Conservation (phyloP, 495 filamentous ascomycete genomes). For the Hypoxylon lenormandii region DNA sequence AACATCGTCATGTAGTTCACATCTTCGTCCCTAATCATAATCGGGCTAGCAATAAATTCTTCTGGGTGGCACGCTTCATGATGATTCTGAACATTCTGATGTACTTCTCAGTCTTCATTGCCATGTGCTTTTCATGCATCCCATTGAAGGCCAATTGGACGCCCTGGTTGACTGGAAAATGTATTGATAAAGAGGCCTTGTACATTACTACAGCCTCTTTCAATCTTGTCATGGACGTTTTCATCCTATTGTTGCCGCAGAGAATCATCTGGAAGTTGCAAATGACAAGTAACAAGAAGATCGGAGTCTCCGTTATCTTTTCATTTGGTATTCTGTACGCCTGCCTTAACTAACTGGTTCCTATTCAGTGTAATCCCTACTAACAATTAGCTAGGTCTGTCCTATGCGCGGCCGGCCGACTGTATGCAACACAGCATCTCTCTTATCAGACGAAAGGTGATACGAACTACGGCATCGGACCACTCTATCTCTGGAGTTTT, state of each 20-base stretch:
- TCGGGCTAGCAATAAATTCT: slow-evolving; percentile 29
- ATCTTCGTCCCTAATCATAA: slow-evolving; percentile 18
- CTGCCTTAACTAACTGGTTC: too few relatives aligned
- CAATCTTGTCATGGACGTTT: not conserved
- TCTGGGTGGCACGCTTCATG: slow-evolving; percentile 46
- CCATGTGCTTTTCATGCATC: slow-evolving; percentile 57
- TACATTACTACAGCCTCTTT: not conserved
- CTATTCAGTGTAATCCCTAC: too few relatives aligned
- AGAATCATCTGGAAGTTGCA: not conserved
- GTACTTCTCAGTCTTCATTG: slow-evolving; percentile 56
- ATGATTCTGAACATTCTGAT: slow-evolving; percentile 56
- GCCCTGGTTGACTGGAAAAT: slow-evolving; percentile 21
- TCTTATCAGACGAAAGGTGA: too few relatives aligned
- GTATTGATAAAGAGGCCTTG: not conserved
- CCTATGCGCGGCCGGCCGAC: too few relatives aligned
- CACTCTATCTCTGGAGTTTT: too few relatives aligned
- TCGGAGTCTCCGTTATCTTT: not conserved
- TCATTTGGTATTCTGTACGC: not conserved
- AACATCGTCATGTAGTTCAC: not conserved
- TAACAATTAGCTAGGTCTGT: too few relatives aligned
- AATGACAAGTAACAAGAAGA: not conserved
- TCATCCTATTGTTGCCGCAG: not conserved
- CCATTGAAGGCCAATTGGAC: slow-evolving; percentile 52
- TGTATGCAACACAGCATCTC: too few relatives aligned
- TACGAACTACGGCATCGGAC: too few relatives aligned